Percentiles rank a stretch among this genome's conserved stretches.
Conservation (phyloP, 2,329 filamentous ascomycete species). For the Alternaria arborescens region DNA sequence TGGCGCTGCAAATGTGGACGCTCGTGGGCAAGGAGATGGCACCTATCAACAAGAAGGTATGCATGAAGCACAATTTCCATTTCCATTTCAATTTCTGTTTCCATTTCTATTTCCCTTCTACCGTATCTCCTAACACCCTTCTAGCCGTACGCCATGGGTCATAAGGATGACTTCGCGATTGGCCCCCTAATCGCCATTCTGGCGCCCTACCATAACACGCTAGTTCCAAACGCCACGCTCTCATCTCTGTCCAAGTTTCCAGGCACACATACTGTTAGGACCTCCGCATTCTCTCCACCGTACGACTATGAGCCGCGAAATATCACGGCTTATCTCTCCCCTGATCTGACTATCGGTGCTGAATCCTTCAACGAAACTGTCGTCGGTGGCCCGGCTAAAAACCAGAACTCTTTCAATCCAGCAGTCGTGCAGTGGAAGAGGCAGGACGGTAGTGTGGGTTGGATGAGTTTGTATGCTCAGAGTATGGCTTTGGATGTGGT, state of each 20-base stretch:
- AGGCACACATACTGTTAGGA: constrained; percentile 63
- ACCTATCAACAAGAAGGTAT: constrained; percentile 45
- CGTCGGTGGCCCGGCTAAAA: constrained; percentile 64
- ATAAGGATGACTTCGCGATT: constrained; percentile 67
- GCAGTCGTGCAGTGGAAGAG: constrained; percentile 67
- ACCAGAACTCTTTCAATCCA: constrained; percentile 65
- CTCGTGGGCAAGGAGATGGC: constrained; percentile 60
- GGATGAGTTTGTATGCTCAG: constrained; percentile 41
- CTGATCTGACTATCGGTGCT: constrained; percentile 67
- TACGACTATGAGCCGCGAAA: constrained; percentile 66
- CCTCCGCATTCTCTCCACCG: constrained; percentile 65
- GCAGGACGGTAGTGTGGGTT: constrained; percentile 40
- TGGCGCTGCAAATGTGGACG: constrained; percentile 68
- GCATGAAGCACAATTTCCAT: not conserved
- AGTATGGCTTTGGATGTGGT: constrained; percentile 32
- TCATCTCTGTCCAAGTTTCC: constrained; percentile 57
- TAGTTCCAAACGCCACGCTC: constrained; percentile 55
- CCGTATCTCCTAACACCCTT: constrained; percentile 7
- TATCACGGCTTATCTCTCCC: constrained; percentile 66
- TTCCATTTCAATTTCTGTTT: too few species aligned
- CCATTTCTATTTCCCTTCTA: too few species aligned
- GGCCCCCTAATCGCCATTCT: constrained; percentile 66
- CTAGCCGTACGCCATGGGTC: constrained; percentile 64
- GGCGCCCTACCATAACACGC: constrained; percentile 58
- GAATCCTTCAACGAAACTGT: constrained; percentile 66